phyloP scores from a whole-genome alignment of 805 yeast genomes.

The Spathaspora gorwiae region DNA sequence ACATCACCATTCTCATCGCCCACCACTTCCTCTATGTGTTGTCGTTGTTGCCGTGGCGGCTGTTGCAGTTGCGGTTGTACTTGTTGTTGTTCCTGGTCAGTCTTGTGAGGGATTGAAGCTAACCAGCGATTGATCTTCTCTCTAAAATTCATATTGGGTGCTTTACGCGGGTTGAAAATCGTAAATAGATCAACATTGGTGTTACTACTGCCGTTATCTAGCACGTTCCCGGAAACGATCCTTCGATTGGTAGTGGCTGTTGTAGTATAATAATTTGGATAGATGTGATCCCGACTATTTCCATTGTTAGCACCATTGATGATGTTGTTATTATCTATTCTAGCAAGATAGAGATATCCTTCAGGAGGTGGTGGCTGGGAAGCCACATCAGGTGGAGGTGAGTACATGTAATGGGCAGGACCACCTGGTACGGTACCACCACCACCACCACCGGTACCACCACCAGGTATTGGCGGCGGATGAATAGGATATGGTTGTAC shows the following conservation, averaged over 20 bases:
- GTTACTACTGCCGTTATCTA: too few species aligned
- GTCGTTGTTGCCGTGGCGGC: too few species aligned
- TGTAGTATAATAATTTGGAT: not conserved
- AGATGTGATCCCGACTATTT: not conserved
- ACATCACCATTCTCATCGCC: slow-evolving; percentile 13
- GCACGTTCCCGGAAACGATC: not conserved
- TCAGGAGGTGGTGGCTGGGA: not conserved
- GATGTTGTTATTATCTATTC: not conserved
- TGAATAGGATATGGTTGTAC: too few species aligned
- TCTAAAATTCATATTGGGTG: slow-evolving; percentile 56
- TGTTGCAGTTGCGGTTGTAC: too few species aligned
- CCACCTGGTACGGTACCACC: too few species aligned
- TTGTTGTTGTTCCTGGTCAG: slow-evolving; percentile 12
- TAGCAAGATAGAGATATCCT: not conserved
- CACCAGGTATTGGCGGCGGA: too few species aligned
- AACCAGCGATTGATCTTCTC: slow-evolving; percentile 72
- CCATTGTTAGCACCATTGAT: not conserved
- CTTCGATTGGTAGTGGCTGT: not conserved
- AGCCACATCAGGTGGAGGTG: not conserved
- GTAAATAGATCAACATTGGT: too few species aligned
- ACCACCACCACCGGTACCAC: too few species aligned
- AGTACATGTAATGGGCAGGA: not conserved
- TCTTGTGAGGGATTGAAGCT: slow-evolving; percentile 42
- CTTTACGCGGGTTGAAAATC: slow-evolving; percentile 56
- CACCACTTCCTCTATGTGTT: slow-evolving; percentile 12